phyloP scores from a whole-genome alignment of 192 early-diverging fungal genomes.

The Rhizoclosmatium sp. region DNA sequence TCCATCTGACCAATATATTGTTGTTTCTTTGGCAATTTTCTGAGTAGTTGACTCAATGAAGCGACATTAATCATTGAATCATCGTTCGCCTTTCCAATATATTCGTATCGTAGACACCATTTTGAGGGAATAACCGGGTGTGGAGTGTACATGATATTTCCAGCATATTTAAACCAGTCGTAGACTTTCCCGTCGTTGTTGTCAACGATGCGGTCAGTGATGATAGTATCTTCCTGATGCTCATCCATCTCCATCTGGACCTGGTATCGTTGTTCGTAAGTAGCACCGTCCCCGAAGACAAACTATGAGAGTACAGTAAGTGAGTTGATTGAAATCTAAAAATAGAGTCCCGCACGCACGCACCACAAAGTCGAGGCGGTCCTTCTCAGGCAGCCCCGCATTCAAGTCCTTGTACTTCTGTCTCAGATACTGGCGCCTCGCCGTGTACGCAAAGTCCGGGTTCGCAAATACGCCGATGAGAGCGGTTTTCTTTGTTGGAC shows the following conservation, averaged over 20 bases:
- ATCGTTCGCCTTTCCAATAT: neutral
- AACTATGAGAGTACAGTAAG: neutral
- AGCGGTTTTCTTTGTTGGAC: constrained; percentile 1
- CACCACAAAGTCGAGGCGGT: constrained; percentile 6
- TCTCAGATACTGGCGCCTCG: constrained; percentile 7
- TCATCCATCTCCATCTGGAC: neutral
- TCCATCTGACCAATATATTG: neutral
- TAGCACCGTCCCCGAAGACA: neutral
- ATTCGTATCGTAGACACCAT: neutral
- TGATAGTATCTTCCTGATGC: neutral
- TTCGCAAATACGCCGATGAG: neutral
- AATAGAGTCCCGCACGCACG: neutral
- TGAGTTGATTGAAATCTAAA: too few relatives aligned
- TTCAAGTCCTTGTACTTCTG: neutral
- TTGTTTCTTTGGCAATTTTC: neutral
- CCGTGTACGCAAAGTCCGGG: neutral
- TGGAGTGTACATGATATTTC: neutral
- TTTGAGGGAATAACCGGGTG: neutral
- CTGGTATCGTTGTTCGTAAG: constrained; percentile 28
- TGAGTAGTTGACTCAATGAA: neutral
- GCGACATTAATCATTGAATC: neutral
- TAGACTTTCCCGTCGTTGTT: constrained; percentile 10
- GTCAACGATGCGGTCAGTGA: constrained; percentile 9
- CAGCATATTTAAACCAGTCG: neutral
- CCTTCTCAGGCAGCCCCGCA: neutral